Conservation (phyloP, 2,329 filamentous ascomycete species). For the Mycosphaerelloides madeirae region DNA sequence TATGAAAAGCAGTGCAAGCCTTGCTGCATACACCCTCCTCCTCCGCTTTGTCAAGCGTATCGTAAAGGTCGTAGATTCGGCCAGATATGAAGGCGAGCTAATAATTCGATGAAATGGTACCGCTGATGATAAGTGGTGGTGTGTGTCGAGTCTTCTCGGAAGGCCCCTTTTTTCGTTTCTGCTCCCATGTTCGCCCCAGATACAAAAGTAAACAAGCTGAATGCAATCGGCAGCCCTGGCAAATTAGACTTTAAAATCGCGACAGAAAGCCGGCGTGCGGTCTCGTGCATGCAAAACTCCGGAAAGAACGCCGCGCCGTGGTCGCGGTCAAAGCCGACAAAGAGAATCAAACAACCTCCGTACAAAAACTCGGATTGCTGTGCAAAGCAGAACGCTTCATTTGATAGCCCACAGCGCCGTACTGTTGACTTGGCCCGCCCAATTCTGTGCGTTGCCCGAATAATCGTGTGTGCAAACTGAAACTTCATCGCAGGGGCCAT, state of each 20-base stretch:
- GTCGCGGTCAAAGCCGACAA: neutral
- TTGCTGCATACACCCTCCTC: too few relatives aligned
- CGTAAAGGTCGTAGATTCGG: slow-evolving; percentile 20
- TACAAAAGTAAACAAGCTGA: slow-evolving; percentile 2
- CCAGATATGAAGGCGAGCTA: slow-evolving; percentile 5
- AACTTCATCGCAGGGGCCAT: neutral
- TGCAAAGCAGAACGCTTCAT: slow-evolving; percentile 10
- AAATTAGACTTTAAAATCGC: slow-evolving; percentile 17
- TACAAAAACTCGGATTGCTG: too few relatives aligned
- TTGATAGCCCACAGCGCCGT: slow-evolving; percentile 20
- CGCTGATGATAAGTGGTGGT: neutral
- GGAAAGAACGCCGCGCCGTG: slow-evolving; percentile 2
- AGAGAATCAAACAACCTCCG: too few relatives aligned
- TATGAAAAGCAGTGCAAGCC: neutral
- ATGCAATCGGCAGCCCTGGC: neutral
- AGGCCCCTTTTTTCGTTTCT: neutral
- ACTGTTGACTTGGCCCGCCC: slow-evolving; percentile 12
- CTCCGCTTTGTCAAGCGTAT: slow-evolving; percentile 6
- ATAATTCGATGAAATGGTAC: neutral
- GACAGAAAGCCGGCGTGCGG: neutral
- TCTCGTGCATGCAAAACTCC: neutral
- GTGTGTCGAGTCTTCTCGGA: too few relatives aligned
- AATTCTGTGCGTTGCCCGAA: slow-evolving; percentile 5
- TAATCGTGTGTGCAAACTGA: neutral
- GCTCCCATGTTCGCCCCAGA: neutral